A percentile compares a stretch with the other conserved stretches of the same genome.
phyloP scores from a whole-genome alignment of 345 rosid species.

The Salix purpurea region DNA sequence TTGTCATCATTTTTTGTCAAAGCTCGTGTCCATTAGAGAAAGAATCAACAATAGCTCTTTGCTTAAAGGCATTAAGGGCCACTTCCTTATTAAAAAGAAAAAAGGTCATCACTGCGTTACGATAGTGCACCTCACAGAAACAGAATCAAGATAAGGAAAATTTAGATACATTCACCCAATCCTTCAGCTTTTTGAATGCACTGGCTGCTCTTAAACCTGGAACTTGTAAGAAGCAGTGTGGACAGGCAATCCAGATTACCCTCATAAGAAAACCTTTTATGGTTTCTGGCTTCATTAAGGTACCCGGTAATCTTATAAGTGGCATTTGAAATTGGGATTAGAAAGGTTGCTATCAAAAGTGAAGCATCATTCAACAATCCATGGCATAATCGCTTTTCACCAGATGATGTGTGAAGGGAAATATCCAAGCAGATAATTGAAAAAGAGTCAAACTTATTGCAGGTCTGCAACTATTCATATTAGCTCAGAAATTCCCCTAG shows the following conservation, averaged over 20 bases:
- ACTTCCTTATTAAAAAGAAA: not conserved
- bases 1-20: not conserved
- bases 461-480: not conserved
- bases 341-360: not conserved
- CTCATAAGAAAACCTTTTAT: not conserved
- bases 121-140: not conserved
- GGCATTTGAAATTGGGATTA: not conserved
- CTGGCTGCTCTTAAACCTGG: not conserved
- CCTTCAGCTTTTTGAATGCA: not conserved
- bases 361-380: conserved; percentile 9
- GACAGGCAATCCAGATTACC: not conserved
- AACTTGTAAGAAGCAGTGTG: not conserved
- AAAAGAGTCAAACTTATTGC: not conserved
- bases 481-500: conserved; percentile 2
- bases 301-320: not conserved
- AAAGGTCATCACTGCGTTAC: too few relatives aligned
- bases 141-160: not conserved
- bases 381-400: not conserved
- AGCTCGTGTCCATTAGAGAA: not conserved
- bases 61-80: not conserved
- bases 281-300: not conserved
- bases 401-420: not conserved
- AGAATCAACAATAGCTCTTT: not conserved
- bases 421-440: not conserved
- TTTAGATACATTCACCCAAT: not conserved